These are phyloP conservation scores for Paecilomyces fulvus DNA, from an alignment of 2,329 filamentous ascomycete species.

Conservation along the genomic window DNA sequence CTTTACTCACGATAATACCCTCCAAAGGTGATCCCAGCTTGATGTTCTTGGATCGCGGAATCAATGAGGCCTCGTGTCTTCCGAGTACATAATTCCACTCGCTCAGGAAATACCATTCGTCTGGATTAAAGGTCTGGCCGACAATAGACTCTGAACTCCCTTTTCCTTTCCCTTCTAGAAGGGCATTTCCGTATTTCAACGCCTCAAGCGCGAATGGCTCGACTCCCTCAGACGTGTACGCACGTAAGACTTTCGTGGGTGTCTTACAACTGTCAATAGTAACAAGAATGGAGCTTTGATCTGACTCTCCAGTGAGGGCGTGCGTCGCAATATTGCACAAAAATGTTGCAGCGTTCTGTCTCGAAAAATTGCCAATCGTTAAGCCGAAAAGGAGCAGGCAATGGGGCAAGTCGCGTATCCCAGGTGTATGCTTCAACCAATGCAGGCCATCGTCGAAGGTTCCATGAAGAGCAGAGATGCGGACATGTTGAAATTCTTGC, in stretches of 20 bases:
- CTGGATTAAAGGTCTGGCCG: not conserved
- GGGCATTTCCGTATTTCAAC: not conserved
- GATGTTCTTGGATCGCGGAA: conserved; percentile 1
- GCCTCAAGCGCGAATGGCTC: not conserved
- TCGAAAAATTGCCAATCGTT: conserved; percentile 2
- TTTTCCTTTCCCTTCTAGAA: not conserved
- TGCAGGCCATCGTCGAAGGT: conserved; percentile 1
- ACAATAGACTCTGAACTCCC: not conserved
- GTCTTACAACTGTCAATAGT: conserved; percentile 1
- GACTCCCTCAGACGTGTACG: not conserved
- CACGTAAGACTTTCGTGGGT: conserved; percentile 1
- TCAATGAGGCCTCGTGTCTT: conserved; percentile 5
- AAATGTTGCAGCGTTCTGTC: not conserved
- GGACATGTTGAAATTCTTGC: not conserved
- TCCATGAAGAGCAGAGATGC: conserved; percentile 1
- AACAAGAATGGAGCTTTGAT: conserved; percentile 1
- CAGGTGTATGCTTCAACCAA: conserved; percentile 1
- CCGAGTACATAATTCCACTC: conserved; percentile 6
- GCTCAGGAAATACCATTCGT: conserved; percentile 6
- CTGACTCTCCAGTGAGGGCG: not conserved
- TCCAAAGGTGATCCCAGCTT: conserved; percentile 4
- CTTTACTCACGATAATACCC: conserved; percentile 1
- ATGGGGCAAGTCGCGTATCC: not conserved
- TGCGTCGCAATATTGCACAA: not conserved
- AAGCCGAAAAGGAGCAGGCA: not conserved